Evolutionary conservation across 2,329 filamentous ascomycete genomes (phyloP), one percentile per base, ranked within the genome.

Genomic region (Alternaria sp.): DNA sequence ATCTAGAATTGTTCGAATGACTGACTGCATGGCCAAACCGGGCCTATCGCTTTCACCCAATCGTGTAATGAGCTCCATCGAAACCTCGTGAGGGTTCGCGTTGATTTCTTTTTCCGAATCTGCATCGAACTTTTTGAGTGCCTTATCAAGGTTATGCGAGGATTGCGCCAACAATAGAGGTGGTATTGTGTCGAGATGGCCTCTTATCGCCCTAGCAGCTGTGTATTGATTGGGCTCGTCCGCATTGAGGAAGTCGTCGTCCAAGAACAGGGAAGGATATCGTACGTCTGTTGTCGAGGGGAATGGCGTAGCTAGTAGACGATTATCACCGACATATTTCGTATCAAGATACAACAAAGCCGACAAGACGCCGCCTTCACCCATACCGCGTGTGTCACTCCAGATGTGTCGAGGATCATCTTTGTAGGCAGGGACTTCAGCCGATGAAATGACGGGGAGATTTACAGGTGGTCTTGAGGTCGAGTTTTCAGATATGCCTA

Each of bases 191-290:
- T 54, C 40, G 10, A 67, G 36, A 43, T 68, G 65, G 3, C 46
- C 38, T 0, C 27, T 27, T 8, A 73, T 52, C 1, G 25, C 34
- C 10, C 40, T 18, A 4, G 59, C 46, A 16, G 68, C 68, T 16
- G 16, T 22, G 8, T 34, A 32, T 3, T 52, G n/a, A 5, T 64
- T 53, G 20, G 66, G 16, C 6, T 66, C 55, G 3, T 62, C 57
- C 2, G 50, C 34, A 2, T 71, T 63, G 3, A 79, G 55, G 27
- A 78, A 79, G 1, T 75, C 69, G 2, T 66, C 68, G 43, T 79
- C 76, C 9, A 80, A 73, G 49, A 73, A 77, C 0, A 79, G 14
- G 12, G 71, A 49, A 7, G 79, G 76, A 53, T 74, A 80, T n/a
- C 78, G 69, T 5, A 49, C 43, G 28, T 71, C 65, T 2, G 62